Base-by-base conservation (phyloP, 306 rosid genomes). In the Vigna nakashimae region DNA sequence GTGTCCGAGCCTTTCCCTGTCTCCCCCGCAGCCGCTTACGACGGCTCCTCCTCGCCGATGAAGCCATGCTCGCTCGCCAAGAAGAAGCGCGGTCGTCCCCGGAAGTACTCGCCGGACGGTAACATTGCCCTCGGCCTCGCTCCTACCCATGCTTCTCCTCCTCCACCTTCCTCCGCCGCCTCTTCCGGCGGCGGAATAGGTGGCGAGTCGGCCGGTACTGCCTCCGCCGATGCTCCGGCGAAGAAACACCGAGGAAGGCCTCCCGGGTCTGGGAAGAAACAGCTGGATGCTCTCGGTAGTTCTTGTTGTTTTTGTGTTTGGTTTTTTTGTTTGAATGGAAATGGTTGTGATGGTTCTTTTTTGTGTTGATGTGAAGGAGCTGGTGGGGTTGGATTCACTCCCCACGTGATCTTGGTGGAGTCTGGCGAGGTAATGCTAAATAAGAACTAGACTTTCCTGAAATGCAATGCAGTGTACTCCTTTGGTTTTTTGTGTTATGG, bases 51-150 rank as follows among this genome's bases (percentile, higher is more conserved):
- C 11, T 72, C 86, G 38, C 83, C 85, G 26, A 16, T 86, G 80
- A 82, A 85, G 76, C 76, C 93, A 2, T 82, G 87, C 0, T 87
- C 82, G 10, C 86, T 89, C 22, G 83, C 77, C 3, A 94, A 92
- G 92, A 94, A 91, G 85, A 94, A 89, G 90, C 85, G 98, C 3
- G 98, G 98, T 17, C 85, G 98, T 42, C 98, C 98, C 2, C 86
- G 97, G 82, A 94, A 94, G 76, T 92, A 92, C 86, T 87, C 97
- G 9, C 92, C 97, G 0, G 98, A 94, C 53, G 97, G 97, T 46
- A 90, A 86, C 90, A 92, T 92, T 92, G 97, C 97, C 13, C 81
- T 90, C 71, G 95, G 88, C 22, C 73, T 92, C 62, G 78, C 93
- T 1, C 90, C 98, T 1, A 88, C 91, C 3, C 88, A 88, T 17